Evolutionary conservation across 2,329 filamentous ascomycete species (phyloP).

Genomic region (Cryphonectria naterciae): DNA sequence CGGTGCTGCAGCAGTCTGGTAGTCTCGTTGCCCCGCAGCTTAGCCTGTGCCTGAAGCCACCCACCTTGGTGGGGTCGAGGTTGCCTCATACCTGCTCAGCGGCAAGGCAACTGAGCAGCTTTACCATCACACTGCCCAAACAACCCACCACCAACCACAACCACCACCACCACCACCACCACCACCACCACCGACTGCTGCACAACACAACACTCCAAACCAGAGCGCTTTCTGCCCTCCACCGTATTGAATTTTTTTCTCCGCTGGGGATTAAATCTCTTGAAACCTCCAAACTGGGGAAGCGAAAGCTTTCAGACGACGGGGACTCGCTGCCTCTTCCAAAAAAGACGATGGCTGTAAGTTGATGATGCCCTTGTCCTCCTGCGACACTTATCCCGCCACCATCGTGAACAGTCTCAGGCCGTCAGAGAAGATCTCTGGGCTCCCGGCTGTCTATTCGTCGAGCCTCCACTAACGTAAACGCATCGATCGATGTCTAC

Average conservation of each 20-base stretch:
- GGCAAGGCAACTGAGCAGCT: background rate
- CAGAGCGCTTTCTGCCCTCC: no score
- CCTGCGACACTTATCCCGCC: background rate
- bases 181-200: background rate
- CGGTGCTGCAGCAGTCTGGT: background rate
- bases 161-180: background rate
- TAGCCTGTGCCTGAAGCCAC: background rate
- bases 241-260: background rate
- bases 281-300: slow-evolving; percentile 60
- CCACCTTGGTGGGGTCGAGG: slow-evolving; percentile 25
- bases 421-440: background rate
- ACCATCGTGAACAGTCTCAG: no score
- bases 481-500: slow-evolving; percentile 19
- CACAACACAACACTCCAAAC: background rate
- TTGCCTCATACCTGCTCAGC: slow-evolving; percentile 13
- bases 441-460: background rate
- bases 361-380: slow-evolving; percentile 35
- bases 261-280: slow-evolving; percentile 21
- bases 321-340: slow-evolving; percentile 60
- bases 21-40: slow-evolving; percentile 12
- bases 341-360: slow-evolving; percentile 66
- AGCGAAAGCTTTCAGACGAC: slow-evolving; percentile 65
- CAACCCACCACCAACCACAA: background rate
- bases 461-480: slow-evolving; percentile 27
- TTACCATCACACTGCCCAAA: background rate